Conservation (phyloP, 73 alveolate genomes). For the Effrenium voratum region DNA sequence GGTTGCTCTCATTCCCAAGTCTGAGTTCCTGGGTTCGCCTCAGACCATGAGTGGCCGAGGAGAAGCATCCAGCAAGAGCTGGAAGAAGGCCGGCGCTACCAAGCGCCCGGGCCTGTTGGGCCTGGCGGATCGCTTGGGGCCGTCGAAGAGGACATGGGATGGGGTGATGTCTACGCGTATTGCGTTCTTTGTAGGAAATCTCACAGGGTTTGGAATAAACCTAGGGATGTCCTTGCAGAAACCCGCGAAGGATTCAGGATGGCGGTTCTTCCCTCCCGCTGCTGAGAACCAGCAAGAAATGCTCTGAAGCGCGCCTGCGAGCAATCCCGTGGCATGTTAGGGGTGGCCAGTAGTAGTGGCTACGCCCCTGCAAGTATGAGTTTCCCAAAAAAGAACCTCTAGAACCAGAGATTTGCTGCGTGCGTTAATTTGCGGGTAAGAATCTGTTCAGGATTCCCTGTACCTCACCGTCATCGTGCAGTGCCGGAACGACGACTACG, state of each 20-base stretch:
- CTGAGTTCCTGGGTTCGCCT: not conserved
- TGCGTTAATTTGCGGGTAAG: not conserved
- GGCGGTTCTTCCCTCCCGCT: not conserved
- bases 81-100: slow-evolving; percentile 11
- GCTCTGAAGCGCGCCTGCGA: not conserved
- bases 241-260: not conserved
- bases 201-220: too few relatives aligned
- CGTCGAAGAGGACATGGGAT: not conserved
- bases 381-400: not conserved
- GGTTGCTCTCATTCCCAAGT: not conserved
- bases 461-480: slow-evolving; percentile 68
- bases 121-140: not conserved
- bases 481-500: slow-evolving; percentile 87
- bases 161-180: not conserved
- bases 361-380: not conserved
- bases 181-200: too few relatives aligned
- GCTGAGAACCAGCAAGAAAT: not conserved
- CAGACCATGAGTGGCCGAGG: not conserved
- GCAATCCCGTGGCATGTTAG: not conserved
- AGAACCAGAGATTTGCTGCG: not conserved
- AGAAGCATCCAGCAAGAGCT: slow-evolving; percentile 19
- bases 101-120: not conserved
- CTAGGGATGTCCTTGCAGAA: not conserved
- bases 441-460: not conserved
- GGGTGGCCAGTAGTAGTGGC: not conserved